Conservation (phyloP, 2,329 filamentous ascomycete genomes). For the Furcasterigmium furcatum region DNA sequence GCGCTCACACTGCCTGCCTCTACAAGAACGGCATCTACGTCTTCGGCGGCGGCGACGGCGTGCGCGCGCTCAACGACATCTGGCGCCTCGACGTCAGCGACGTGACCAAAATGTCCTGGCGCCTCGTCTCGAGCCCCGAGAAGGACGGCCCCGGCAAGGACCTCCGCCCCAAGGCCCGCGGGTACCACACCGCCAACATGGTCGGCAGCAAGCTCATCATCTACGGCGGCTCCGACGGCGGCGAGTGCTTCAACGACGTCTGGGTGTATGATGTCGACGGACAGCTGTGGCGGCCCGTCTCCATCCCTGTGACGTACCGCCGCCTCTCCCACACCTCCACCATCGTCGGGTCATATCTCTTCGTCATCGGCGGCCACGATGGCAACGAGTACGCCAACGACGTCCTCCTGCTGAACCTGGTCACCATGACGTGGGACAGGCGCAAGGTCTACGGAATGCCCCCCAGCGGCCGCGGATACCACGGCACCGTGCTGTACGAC, state of each 20-base stretch:
- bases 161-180: conserved; percentile 57
- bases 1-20: conserved; percentile 68
- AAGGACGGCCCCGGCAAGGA: conserved; percentile 26
- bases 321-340: conserved; percentile 67
- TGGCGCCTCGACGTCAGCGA: conserved; percentile 71
- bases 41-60: conserved; percentile 69
- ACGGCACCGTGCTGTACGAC: conserved; percentile 64
- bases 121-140: conserved; percentile 52
- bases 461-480: conserved; percentile 63
- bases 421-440: conserved; percentile 72
- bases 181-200: conserved; percentile 73
- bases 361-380: conserved; percentile 68
- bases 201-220: conserved; percentile 70
- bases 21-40: conserved; percentile 70
- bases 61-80: conserved; percentile 68
- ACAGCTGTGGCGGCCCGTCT: conserved; percentile 55
- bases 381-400: conserved; percentile 68
- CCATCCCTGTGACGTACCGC: conserved; percentile 58
- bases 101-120: conserved; percentile 65
- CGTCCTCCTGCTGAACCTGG: conserved; percentile 64
- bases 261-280: conserved; percentile 70
- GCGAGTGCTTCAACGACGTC: conserved; percentile 70
- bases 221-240: conserved; percentile 67
- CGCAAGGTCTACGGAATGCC: conserved; percentile 61
- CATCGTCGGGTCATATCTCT: conserved; percentile 67